A percentile compares a stretch with the other conserved stretches of the same genome.
phyloP scores from a whole-genome alignment of 177 flowering plant species.

The Vitis hybrid region DNA sequence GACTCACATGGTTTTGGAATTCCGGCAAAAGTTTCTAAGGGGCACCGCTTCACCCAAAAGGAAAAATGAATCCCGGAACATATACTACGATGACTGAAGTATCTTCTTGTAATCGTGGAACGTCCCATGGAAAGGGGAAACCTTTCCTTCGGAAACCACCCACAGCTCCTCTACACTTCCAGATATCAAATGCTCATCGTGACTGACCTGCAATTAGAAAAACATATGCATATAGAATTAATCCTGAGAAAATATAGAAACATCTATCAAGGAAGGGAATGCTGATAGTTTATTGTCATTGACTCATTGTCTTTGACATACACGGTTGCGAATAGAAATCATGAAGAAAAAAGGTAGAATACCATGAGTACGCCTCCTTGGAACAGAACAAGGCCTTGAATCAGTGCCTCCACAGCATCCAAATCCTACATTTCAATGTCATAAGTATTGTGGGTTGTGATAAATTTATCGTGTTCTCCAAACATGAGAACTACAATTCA shows the following conservation, averaged over 20 bases:
- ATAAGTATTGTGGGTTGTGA: neutral
- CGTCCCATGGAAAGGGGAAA: slow-evolving; percentile 70
- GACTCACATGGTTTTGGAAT: too few relatives aligned
- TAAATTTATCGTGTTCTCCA: too few relatives aligned
- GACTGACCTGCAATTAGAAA: slow-evolving; percentile 74
- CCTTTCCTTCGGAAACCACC: slow-evolving; percentile 83
- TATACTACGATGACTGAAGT: slow-evolving; percentile 45
- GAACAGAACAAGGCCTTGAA: slow-evolving; percentile 96
- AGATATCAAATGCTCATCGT: slow-evolving; percentile 95
- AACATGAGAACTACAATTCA: too few relatives aligned
- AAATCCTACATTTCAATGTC: slow-evolving; percentile 56
- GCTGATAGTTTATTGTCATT: too few relatives aligned
- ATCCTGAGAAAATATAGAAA: neutral
- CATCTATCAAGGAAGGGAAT: neutral
- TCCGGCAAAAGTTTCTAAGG: neutral
- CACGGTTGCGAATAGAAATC: neutral
- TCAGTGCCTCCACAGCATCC: slow-evolving; percentile 99
- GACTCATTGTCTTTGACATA: too few relatives aligned
- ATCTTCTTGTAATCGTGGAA: slow-evolving; percentile 93
- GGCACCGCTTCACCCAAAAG: neutral
- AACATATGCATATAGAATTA: neutral
- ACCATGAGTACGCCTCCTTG: slow-evolving; percentile 99
- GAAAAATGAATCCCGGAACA: neutral
- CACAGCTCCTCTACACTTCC: slow-evolving; percentile 96
- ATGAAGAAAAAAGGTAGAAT: slow-evolving; percentile 9